These are phyloP conservation scores for Colletotrichum acutatum DNA, from an alignment of 2,329 filamentous ascomycete species.

Conservation along the genomic window DNA sequence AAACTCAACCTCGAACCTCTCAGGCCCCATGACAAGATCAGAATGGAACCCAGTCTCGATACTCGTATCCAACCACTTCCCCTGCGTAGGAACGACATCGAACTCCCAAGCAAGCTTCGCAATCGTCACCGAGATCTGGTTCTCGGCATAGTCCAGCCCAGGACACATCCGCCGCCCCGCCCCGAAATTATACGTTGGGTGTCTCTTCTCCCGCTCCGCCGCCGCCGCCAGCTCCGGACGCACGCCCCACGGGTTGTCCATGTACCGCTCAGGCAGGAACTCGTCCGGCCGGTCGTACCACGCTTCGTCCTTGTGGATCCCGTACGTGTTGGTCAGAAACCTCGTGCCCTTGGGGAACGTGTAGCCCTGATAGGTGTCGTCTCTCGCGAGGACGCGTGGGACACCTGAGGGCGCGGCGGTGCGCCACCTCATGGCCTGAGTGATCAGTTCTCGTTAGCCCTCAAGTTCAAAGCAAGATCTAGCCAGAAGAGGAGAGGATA, in stretches of 20 bases:
- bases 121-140: conserved; percentile 51
- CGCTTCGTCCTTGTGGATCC: conserved; percentile 39
- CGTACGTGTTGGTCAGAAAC: conserved; percentile 50
- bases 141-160: conserved; percentile 60
- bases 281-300: conserved; percentile 40
- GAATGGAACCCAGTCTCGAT: conserved; percentile 41
- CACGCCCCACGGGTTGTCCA: conserved; percentile 33
- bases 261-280: conserved; percentile 43
- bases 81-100: conserved; percentile 41
- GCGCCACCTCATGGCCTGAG: conserved; percentile 47
- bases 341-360: conserved; percentile 59
- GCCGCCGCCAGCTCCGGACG: conserved; percentile 11
- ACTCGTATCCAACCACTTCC: conserved; percentile 37
- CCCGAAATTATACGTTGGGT: conserved; percentile 55
- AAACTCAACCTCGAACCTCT: conserved; percentile 37
- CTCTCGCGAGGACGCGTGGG: conserved; percentile 59
- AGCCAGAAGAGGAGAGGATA: neutral
- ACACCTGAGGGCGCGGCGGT: conserved; percentile 54
- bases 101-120: conserved; percentile 62
- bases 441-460: neutral
- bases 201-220: conserved; percentile 32
- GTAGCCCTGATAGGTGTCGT: conserved; percentile 60
- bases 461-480: neutral
- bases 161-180: conserved; percentile 59
- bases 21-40: conserved; percentile 36